Conservation (phyloP, 257 asterid species). For the Forsythia viridissima region DNA sequence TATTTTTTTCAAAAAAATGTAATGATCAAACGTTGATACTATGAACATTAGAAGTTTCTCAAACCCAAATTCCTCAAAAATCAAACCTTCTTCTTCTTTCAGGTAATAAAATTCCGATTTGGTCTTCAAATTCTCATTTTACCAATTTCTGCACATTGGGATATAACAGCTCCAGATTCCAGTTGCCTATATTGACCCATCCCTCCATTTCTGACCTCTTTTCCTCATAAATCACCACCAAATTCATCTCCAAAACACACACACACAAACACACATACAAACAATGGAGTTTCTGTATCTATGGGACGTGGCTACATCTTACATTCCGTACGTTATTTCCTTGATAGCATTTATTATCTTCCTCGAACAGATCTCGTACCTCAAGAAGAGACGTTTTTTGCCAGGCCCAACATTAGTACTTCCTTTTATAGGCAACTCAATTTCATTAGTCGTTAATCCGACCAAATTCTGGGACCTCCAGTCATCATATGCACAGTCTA, state of each 20-base stretch:
- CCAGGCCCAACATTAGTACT: slow-evolving; percentile 78
- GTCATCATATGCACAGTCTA: slow-evolving; percentile 61
- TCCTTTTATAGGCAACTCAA: slow-evolving; percentile 77
- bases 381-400: slow-evolving; percentile 63
- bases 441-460: slow-evolving; percentile 62
- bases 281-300: slow-evolving; percentile 29
- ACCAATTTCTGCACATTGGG: not conserved
- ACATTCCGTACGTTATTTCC: slow-evolving; percentile 50
- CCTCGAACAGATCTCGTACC: slow-evolving; percentile 69
- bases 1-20: too few relatives aligned
- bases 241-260: not conserved
- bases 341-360: slow-evolving; percentile 47
- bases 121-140: slow-evolving; percentile 13
- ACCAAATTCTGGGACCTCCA: slow-evolving; percentile 75
- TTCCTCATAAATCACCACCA: not conserved
- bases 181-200: slow-evolving; percentile 10
- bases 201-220: not conserved
- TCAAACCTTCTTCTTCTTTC: too few relatives aligned
- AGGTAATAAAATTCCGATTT: slow-evolving; percentile 15
- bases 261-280: not conserved
- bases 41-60: too few relatives aligned
- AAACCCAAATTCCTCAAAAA: too few relatives aligned
- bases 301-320: slow-evolving; percentile 39
- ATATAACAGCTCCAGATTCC: not conserved
- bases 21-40: too few relatives aligned